Evolutionary conservation across 140 eudicot genomes (phyloP), one percentile per base, ranked within the genome.

Genomic region (Flaveria floridana): DNA sequence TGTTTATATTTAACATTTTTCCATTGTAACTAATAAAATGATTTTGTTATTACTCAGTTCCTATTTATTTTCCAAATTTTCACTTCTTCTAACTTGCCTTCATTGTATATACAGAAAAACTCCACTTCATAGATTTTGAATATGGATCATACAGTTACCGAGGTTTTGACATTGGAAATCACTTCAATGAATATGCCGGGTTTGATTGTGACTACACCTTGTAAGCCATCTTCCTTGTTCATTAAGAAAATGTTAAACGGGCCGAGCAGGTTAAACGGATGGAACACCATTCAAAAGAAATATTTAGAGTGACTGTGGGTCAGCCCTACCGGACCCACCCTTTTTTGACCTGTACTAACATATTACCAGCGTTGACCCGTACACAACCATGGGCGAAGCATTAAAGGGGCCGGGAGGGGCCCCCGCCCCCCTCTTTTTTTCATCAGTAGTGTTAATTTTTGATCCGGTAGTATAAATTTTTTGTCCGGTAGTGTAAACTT

Each of bases 141-240:
- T 92, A 92, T 69, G 96, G 95, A 76, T 92, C 96, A 1, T 89
- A 87, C 77, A 89, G 74, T 70, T 92, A 92, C 84, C 79, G 98
- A 86, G 98, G 98, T 3, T 92, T 92, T 77, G 98, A 92, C 85
- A 84, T 92, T 74, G 98, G 98, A 76, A 92, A 92, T 74, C 96
- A 92, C 88, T 92, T 89, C 89, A 92, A 92, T 30, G 98, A 89
- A 76, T 92, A 92, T 80, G 98, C 98, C 6, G 98, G 98, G 55
- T 87, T 87, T 65, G 89, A 92, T 55, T 92, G 98, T 77, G 96
- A 92, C 84, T 92, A 92, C 84, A 84, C 84, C 80, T 80, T 89
- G 98, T 92, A 87, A 15, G 91, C 21, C 56, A 70, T 71, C 74
- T 81, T 73, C 79, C 56, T 64, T 55, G n/a, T 64, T 26, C 52